These are phyloP conservation scores for Cucurbita maxima DNA, from an alignment of 306 rosid species.

Conservation along the genomic window DNA sequence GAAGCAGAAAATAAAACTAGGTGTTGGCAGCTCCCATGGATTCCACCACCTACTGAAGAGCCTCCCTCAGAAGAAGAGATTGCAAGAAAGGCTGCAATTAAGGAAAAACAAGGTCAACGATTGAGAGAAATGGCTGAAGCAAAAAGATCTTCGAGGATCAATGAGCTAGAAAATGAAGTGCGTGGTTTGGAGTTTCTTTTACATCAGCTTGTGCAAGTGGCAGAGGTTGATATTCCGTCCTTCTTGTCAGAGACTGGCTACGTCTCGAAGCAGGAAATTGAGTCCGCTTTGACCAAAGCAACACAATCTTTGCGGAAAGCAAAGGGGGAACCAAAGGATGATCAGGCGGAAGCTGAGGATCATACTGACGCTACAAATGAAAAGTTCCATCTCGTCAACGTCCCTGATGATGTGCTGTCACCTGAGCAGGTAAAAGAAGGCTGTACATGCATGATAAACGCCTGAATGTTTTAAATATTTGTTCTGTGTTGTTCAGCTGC, in stretches of 20 bases:
- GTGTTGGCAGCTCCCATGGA: conserved; percentile 96
- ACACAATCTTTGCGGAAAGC: conserved; percentile 69
- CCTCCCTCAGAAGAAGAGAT: conserved; percentile 95
- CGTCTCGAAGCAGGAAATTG: conserved; percentile 73
- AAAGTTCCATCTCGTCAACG: conserved; percentile 57
- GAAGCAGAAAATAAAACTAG: conserved; percentile 84
- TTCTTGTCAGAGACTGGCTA: conserved; percentile 80
- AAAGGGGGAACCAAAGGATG: conserved; percentile 75
- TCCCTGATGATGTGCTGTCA: conserved; percentile 66
- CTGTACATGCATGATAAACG: neutral
- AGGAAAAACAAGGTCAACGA: conserved; percentile 89
- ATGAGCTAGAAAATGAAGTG: conserved; percentile 80
- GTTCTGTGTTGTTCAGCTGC: neutral
- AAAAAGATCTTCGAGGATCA: conserved; percentile 72
- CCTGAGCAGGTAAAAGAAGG: conserved; percentile 62
- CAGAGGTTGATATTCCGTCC: conserved; percentile 39
- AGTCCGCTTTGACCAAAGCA: conserved; percentile 55
- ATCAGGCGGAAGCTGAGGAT: conserved; percentile 59
- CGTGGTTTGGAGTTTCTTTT: conserved; percentile 78
- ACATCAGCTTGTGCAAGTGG: conserved; percentile 69
- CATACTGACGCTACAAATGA: conserved; percentile 41
- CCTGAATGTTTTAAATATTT: neutral
- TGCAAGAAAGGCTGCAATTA: conserved; percentile 96
- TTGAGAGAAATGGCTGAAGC: conserved; percentile 99
- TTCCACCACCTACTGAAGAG: conserved; percentile 84